Evolutionary conservation across 1,284 basidiomycete species (phyloP).

Genomic region (Rhodotorula sp.): DNA sequence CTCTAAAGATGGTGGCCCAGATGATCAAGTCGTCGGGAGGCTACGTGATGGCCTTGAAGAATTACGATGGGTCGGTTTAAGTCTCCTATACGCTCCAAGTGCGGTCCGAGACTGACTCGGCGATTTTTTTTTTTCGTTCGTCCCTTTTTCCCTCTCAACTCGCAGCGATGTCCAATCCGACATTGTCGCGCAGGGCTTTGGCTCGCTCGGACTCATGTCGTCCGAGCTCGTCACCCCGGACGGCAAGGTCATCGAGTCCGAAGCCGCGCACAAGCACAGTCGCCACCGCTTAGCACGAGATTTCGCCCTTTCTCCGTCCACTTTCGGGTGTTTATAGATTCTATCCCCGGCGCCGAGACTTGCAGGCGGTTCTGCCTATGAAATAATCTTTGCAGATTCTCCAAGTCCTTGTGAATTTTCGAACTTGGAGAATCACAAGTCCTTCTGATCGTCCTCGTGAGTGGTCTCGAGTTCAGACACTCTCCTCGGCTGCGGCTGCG

Average conservation of each 20-base stretch:
- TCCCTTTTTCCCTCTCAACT: conserved; percentile 57
- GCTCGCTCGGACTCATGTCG: conserved; percentile 97
- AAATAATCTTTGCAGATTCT: no score
- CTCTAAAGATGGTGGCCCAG: conserved; percentile 94
- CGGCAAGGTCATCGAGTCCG: conserved; percentile 83
- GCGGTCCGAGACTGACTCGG: no score
- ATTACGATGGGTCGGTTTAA: conserved; percentile 18
- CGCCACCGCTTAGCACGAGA: no score
- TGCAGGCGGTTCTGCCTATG: no score
- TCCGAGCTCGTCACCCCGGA: conserved; percentile 95
- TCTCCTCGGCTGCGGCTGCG: neutral
- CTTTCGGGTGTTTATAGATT: no score
- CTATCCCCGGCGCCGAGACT: no score
- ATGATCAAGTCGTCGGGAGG: conserved; percentile 94
- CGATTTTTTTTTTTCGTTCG: neutral
- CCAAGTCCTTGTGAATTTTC: no score
- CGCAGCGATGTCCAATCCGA: conserved; percentile 78
- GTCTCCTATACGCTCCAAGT: neutral
- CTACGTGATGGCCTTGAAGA: conserved; percentile 94
- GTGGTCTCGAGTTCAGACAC: no score
- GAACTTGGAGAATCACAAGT: no score
- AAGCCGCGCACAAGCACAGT: conserved; percentile 63
- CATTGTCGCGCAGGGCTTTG: conserved; percentile 67
- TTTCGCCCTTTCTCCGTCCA: no score
- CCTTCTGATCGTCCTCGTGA: no score